phyloP scores from a whole-genome alignment of 176 grass and related monocot genomes.

The Carex kokanica region DNA sequence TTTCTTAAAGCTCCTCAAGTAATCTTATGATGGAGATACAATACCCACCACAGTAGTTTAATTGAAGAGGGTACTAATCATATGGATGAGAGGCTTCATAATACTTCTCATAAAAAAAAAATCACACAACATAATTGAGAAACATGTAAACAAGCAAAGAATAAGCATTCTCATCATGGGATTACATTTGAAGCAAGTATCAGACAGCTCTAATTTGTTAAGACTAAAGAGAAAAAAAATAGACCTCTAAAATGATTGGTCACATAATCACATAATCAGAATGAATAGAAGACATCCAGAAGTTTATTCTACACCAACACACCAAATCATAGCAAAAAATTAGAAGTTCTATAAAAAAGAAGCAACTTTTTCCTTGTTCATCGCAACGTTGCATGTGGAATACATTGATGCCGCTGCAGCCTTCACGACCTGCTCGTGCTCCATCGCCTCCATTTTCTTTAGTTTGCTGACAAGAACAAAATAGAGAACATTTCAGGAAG shows the following conservation, averaged over 20 bases:
- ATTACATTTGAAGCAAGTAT: conserved; percentile 9
- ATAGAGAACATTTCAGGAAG: not conserved
- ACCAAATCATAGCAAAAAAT: conserved; percentile 6
- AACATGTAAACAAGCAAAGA: conserved; percentile 8
- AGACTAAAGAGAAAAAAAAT: not conserved
- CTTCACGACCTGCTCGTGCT: conserved; percentile 71
- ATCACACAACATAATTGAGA: not conserved
- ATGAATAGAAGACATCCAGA: not conserved
- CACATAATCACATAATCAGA: not conserved
- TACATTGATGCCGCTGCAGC: conserved; percentile 94
- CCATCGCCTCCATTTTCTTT: conserved; percentile 54
- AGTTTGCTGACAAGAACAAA: conserved; percentile 50
- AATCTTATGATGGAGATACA: conserved; percentile 7
- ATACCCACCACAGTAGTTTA: conserved; percentile 10
- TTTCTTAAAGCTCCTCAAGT: conserved; percentile 6
- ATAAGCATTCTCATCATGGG: not conserved
- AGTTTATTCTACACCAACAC: conserved; percentile 16
- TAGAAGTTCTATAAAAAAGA: conserved; percentile 39
- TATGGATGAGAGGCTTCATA: not conserved
- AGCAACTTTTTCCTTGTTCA: conserved; percentile 61
- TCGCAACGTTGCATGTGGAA: conserved; percentile 79
- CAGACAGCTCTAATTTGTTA: conserved; percentile 11
- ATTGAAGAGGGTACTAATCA: not conserved
- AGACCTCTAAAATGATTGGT: not conserved
- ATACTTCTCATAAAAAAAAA: not conserved